These are phyloP conservation scores for Pezicula neosporulosa DNA, from an alignment of 2,329 filamentous ascomycete species.

Conservation along the genomic window DNA sequence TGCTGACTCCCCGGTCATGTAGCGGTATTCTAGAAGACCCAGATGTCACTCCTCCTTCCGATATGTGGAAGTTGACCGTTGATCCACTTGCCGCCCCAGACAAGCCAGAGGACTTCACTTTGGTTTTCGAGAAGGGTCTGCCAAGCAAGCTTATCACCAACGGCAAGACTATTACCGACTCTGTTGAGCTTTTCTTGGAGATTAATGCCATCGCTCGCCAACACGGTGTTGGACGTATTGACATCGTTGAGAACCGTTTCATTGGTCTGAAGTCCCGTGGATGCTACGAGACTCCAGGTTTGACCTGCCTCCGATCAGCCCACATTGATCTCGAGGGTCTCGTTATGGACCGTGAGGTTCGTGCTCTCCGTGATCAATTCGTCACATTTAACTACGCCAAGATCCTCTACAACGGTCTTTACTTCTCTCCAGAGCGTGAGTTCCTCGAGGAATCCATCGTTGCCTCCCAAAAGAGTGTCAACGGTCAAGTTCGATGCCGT, in stretches of 20 bases:
- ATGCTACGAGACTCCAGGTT: constrained; percentile 62
- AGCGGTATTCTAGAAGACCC: constrained; percentile 65
- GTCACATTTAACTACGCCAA: constrained; percentile 62
- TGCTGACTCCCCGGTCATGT: no score
- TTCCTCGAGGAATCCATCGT: constrained; percentile 65
- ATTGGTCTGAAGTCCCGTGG: constrained; percentile 78
- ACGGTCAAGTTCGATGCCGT: constrained; percentile 58
- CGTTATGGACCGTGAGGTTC: constrained; percentile 65
- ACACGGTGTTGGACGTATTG: constrained; percentile 75
- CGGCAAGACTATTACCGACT: constrained; percentile 61
- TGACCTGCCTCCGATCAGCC: constrained; percentile 28
- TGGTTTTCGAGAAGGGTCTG: constrained; percentile 73
- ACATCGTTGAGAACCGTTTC: constrained; percentile 81
- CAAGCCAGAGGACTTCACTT: constrained; percentile 65
- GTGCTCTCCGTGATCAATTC: constrained; percentile 68
- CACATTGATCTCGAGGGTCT: constrained; percentile 61
- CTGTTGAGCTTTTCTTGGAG: constrained; percentile 68
- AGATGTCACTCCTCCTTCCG: constrained; percentile 61
- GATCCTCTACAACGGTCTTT: constrained; percentile 56
- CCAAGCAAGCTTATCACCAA: constrained; percentile 61
- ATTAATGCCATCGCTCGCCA: constrained; percentile 68
- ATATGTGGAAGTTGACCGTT: constrained; percentile 77
- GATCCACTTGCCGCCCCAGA: constrained; percentile 69
- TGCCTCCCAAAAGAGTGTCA: constrained; percentile 57
- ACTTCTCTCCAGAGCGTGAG: constrained; percentile 68